Evolutionary conservation across 768 basidiomycete species (phyloP).

Genomic region (Strobilomyces dryophilus): DNA sequence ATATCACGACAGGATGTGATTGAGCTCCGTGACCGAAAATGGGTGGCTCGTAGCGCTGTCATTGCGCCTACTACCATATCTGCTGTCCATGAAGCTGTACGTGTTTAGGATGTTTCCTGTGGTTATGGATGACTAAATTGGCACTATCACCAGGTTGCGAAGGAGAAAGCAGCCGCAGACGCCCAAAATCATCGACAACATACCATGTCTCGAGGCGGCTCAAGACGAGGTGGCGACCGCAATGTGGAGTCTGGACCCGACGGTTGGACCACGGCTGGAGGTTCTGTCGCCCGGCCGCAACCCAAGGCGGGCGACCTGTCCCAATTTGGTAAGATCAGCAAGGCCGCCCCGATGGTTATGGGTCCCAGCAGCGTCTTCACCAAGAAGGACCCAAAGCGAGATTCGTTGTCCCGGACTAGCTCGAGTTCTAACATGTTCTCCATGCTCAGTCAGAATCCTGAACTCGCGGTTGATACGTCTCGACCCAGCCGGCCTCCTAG

Average conservation of each 20-base stretch:
- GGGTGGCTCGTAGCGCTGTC: conserved; percentile 67
- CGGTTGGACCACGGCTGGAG: conserved; percentile 80
- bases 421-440: conserved; percentile 87
- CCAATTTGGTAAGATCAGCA: conserved; percentile 83
- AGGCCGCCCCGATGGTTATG: conserved; percentile 67
- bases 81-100: conserved; percentile 79
- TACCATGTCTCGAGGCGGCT: conserved; percentile 88
- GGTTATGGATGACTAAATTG: conserved; percentile 3
- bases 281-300: conserved; percentile 48
- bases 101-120: conserved; percentile 27
- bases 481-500: conserved; percentile 53
- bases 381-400: conserved; percentile 66
- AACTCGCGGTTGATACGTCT: conserved; percentile 48
- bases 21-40: conserved; percentile 80
- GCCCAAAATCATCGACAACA: conserved; percentile 58
- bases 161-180: conserved; percentile 68
- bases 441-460: conserved; percentile 66
- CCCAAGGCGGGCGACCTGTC: conserved; percentile 83
- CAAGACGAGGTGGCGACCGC: conserved; percentile 78
- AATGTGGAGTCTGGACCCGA: conserved; percentile 65
- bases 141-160: conserved; percentile 56
- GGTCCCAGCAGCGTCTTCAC: conserved; percentile 85
- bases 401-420: conserved; percentile 73
- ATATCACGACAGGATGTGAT: conserved; percentile 69
- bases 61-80: conserved; percentile 86